A percentile compares a stretch with the other conserved stretches of the same genome.
These are phyloP conservation scores for Amanita jacksonii DNA, from an alignment of 768 basidiomycete genomes.

Conservation along the genomic window DNA sequence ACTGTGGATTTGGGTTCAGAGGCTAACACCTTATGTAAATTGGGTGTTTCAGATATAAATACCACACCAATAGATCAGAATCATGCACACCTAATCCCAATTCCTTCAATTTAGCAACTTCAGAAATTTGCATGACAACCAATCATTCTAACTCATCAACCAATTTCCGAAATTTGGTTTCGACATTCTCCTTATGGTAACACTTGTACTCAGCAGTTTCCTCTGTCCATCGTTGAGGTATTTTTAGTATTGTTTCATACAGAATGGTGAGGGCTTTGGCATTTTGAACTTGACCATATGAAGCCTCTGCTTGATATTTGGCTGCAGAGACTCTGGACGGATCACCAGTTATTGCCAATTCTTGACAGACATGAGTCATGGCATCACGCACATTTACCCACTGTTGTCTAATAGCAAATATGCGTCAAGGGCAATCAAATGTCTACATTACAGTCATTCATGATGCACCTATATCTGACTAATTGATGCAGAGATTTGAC, in stretches of 20 bases:
- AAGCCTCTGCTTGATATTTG: not conserved
- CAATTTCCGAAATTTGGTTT: not conserved
- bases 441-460: not conserved
- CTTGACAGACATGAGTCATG: not conserved
- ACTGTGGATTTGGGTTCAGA: constrained; percentile 5
- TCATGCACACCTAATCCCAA: not conserved
- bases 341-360: not conserved
- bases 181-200: constrained; percentile 4
- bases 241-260: not conserved
- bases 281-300: not conserved
- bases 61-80: not conserved
- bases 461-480: not conserved
- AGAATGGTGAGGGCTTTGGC: not conserved
- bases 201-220: not conserved
- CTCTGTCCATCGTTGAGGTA: not conserved
- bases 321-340: not conserved
- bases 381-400: not conserved
- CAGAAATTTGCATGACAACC: not conserved
- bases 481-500: not conserved
- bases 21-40: not conserved
- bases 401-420: not conserved
- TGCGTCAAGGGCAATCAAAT: not conserved
- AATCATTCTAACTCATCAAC: not conserved
- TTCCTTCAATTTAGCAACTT: not conserved
- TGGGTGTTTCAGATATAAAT: not conserved